Conservation (phyloP, 1,139 yeast species). For the Geotrichum cucujoidarum region DNA sequence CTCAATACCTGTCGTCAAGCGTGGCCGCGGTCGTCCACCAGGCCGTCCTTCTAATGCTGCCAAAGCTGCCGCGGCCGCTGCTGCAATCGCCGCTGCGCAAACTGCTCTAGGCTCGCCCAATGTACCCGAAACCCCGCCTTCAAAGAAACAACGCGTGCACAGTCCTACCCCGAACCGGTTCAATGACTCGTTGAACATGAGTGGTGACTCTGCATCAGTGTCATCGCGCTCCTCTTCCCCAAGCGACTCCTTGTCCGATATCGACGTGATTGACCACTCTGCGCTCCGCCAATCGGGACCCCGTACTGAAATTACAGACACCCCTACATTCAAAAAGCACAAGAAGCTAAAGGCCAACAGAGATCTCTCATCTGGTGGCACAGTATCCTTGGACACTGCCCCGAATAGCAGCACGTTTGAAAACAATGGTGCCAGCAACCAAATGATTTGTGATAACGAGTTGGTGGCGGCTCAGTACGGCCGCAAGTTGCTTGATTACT, state of each 20-base stretch:
- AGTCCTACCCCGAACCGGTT: conserved; percentile 20
- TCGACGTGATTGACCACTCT: conserved; percentile 25
- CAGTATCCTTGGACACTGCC: conserved; percentile 1
- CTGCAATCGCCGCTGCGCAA: conserved; percentile 15
- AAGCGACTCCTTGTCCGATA: conserved; percentile 35
- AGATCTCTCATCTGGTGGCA: neutral
- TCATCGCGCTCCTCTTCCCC: conserved; percentile 35
- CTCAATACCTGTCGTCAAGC: conserved; percentile 13
- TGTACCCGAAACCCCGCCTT: neutral
- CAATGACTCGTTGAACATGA: conserved; percentile 7
- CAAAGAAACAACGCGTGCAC: conserved; percentile 21
- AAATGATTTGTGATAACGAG: conserved; percentile 35
- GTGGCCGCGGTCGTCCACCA: conserved; percentile 14
- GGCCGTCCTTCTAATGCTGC: conserved; percentile 19
- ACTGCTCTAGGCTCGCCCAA: neutral
- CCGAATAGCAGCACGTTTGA: conserved; percentile 6
- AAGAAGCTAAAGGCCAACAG: conserved; percentile 1
- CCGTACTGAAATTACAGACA: conserved; percentile 14
- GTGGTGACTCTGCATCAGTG: conserved; percentile 31
- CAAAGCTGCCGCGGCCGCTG: conserved; percentile 22
- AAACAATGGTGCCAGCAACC: conserved; percentile 24
- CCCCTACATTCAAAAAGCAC: conserved; percentile 14
- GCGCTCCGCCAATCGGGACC: conserved; percentile 14
- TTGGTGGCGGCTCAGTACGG: conserved; percentile 41
- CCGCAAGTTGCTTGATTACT: conserved; percentile 46